These are phyloP conservation scores for Leptosphaerulina australis DNA, from an alignment of 2,329 filamentous ascomycete species.

Conservation along the genomic window DNA sequence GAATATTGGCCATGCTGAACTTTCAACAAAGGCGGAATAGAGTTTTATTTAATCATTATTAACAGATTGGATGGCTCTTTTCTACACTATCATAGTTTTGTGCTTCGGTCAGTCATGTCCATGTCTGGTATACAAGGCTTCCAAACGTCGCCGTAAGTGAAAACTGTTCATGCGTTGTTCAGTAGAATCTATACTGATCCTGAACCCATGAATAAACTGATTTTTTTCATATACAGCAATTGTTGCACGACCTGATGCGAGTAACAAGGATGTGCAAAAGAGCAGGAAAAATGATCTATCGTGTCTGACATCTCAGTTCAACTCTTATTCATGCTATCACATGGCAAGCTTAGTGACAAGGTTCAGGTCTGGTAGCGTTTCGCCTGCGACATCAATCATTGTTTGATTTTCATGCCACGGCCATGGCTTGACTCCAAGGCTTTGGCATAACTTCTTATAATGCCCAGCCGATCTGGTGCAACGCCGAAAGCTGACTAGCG, in stretches of 20 bases:
- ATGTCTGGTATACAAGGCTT: background rate
- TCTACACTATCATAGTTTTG: constrained; percentile 5
- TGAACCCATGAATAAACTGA: no score
- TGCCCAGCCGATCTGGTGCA: constrained; percentile 6
- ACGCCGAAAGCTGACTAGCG: constrained; percentile 2
- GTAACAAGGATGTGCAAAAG: no score
- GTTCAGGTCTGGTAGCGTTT: no score
- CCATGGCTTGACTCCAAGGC: constrained; percentile 2
- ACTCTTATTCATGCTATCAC: background rate
- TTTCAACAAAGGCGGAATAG: constrained; percentile 25
- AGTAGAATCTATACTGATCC: no score
- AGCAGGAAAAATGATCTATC: no score
- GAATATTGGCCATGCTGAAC: constrained; percentile 15
- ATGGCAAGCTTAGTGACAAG: no score
- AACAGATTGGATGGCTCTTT: background rate
- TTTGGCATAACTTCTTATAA: constrained; percentile 2
- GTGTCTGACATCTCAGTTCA: no score
- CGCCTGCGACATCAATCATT: background rate
- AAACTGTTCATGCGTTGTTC: no score
- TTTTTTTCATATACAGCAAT: no score
- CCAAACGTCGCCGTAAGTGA: no score
- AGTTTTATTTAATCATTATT: background rate
- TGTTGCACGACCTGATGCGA: background rate
- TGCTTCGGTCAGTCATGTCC: background rate
- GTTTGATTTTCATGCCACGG: constrained; percentile 3